Conservation (phyloP, 495 filamentous ascomycete species). For the Podospora pseudocomata region DNA sequence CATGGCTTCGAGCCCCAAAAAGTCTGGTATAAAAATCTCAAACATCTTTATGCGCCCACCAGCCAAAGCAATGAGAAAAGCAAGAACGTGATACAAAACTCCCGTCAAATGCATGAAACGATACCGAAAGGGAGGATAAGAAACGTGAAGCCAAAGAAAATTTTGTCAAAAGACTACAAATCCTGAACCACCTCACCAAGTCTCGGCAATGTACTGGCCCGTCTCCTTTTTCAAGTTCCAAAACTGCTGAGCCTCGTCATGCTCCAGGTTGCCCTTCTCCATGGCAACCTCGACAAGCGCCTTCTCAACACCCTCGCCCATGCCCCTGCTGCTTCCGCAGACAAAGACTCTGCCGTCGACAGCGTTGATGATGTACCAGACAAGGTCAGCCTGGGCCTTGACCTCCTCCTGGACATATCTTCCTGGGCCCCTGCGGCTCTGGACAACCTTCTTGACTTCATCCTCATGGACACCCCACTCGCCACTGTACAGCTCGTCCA, state of each 20-base stretch:
- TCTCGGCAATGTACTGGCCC: slow-evolving; percentile 85
- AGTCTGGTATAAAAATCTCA: background rate
- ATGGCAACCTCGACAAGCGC: slow-evolving; percentile 77
- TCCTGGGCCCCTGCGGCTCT: slow-evolving; percentile 72
- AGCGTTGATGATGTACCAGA: slow-evolving; percentile 94
- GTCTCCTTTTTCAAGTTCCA: slow-evolving; percentile 80
- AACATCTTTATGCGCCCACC: background rate
- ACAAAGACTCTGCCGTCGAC: slow-evolving; percentile 93
- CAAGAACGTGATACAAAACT: background rate
- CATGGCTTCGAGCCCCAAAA: slow-evolving; percentile 1
- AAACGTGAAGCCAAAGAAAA: background rate
- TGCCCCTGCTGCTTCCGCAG: slow-evolving; percentile 88
- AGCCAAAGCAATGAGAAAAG: background rate
- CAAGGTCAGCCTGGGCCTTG: slow-evolving; percentile 80
- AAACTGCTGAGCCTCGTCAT: slow-evolving; percentile 69
- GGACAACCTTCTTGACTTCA: slow-evolving; percentile 89
- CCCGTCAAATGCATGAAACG: slow-evolving; percentile 1
- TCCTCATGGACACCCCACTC: slow-evolving; percentile 94
- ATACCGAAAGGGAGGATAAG: background rate
- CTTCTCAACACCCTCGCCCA: slow-evolving; percentile 93
- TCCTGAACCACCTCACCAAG: slow-evolving; percentile 41
- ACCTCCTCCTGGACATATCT: slow-evolving; percentile 89
- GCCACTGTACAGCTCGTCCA: slow-evolving; percentile 93
- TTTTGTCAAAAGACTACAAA: background rate
- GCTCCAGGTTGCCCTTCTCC: slow-evolving; percentile 70